These are phyloP conservation scores for Berberis thunbergii DNA, from an alignment of 164 flowering plant genomes.

Conservation along the genomic window DNA sequence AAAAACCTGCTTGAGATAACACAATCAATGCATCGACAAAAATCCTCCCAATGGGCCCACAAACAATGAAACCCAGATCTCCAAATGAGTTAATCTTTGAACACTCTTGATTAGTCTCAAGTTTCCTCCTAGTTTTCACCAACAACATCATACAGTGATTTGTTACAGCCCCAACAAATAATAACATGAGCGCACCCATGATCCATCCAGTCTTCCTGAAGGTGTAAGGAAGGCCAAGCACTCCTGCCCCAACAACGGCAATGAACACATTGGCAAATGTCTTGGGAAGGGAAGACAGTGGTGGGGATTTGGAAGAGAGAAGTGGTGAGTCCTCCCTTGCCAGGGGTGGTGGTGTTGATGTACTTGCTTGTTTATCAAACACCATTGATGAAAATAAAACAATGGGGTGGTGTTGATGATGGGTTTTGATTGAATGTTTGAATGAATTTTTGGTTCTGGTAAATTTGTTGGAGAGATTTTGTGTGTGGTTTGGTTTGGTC, in stretches of 20 bases:
- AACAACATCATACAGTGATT: constrained; percentile 76
- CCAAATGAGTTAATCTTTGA: constrained; percentile 41
- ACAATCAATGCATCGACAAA: constrained; percentile 48
- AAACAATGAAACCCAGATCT: constrained; percentile 46
- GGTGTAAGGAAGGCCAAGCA: constrained; percentile 73
- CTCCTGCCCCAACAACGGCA: constrained; percentile 85
- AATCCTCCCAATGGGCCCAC: constrained; percentile 36
- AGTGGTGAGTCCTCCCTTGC: constrained; percentile 61
- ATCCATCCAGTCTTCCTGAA: constrained; percentile 72
- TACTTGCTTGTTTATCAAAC: constrained; percentile 23
- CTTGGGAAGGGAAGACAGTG: constrained; percentile 48
- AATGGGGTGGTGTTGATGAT: background rate
- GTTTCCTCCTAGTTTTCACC: constrained; percentile 28
- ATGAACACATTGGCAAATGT: constrained; percentile 86
- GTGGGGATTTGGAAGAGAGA: constrained; percentile 11
- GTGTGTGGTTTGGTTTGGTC: too few relatives aligned
- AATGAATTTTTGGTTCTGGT: too few relatives aligned
- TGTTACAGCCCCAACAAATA: constrained; percentile 41
- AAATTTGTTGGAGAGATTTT: too few relatives aligned
- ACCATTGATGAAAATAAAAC: constrained; percentile 12
- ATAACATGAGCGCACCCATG: constrained; percentile 35
- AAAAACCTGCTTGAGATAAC: constrained; percentile 54
- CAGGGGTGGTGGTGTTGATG: constrained; percentile 17
- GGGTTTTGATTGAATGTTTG: too few relatives aligned
- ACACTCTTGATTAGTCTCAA: constrained; percentile 19